Conservation (phyloP, 2,329 filamentous ascomycete genomes). For the Trichoderma polysporum region DNA sequence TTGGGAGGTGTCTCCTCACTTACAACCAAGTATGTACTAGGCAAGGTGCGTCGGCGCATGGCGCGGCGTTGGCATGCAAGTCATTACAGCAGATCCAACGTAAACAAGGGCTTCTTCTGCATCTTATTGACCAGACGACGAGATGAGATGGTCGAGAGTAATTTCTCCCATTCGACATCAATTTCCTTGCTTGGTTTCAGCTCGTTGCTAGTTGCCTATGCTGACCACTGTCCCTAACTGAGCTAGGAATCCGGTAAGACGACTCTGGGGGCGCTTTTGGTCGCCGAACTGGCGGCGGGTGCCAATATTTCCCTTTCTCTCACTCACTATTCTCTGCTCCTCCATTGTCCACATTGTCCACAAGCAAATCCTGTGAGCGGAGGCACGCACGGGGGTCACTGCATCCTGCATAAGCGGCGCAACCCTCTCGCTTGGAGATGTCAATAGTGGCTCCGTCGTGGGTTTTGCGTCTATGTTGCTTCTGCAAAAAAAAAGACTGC, state of each 20-base stretch:
- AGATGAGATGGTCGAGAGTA: constrained; percentile 17
- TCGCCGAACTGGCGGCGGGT: constrained; percentile 1
- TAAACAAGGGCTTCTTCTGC: constrained; percentile 18
- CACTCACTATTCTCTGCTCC: neutral
- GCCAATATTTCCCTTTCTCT: neutral
- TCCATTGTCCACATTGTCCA: neutral
- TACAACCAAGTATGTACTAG: neutral
- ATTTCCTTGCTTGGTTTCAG: constrained; percentile 17
- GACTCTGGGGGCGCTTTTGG: constrained; percentile 1
- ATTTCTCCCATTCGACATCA: constrained; percentile 8
- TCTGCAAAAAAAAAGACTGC: neutral
- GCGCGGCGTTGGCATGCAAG: constrained; percentile 20
- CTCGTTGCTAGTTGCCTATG: constrained; percentile 10
- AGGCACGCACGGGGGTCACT: constrained; percentile 22
- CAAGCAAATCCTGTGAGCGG: constrained; percentile 13
- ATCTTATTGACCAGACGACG: constrained; percentile 21
- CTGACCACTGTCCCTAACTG: constrained; percentile 9
- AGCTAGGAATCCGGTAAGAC: constrained; percentile 9
- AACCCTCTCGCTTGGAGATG: constrained; percentile 21
- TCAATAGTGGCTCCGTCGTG: constrained; percentile 8
- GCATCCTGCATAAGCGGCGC: constrained; percentile 35
- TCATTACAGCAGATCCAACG: constrained; percentile 20
- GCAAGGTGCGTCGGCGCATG: constrained; percentile 10
- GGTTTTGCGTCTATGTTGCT: neutral
- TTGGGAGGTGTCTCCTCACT: constrained; percentile 1